A percentile compares a stretch with the other conserved stretches of the same genome.
Evolutionary conservation across 2,329 filamentous ascomycete species (phyloP).

Genomic region (Hypoxylon sp.): DNA sequence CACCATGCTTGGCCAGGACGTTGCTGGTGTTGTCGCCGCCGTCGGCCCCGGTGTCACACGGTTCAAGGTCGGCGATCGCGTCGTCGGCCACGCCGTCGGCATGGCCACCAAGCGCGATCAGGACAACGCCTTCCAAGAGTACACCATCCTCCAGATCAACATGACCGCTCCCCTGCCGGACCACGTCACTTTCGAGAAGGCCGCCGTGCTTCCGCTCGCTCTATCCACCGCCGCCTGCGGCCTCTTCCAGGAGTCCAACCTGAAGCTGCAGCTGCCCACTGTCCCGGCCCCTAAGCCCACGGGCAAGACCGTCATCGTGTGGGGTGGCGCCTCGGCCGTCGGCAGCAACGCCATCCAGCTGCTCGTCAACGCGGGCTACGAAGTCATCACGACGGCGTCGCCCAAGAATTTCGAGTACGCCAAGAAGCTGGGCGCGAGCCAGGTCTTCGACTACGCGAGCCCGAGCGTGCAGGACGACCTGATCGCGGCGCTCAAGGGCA

Average conservation of each 20-base stretch:
- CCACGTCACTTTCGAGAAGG: slow-evolving; percentile 47
- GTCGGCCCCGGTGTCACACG: slow-evolving; percentile 43
- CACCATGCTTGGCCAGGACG: slow-evolving; percentile 51
- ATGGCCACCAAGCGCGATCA: slow-evolving; percentile 38
- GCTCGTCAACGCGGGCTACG: slow-evolving; percentile 54
- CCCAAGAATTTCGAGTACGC: slow-evolving; percentile 45
- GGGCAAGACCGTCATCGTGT: slow-evolving; percentile 47
- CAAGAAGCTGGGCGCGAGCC: slow-evolving; percentile 41
- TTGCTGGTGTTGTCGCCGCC: slow-evolving; percentile 50
- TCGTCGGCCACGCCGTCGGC: slow-evolving; percentile 42
- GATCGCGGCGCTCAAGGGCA: slow-evolving; percentile 46
- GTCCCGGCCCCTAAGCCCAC: slow-evolving; percentile 38
- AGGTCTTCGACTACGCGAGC: slow-evolving; percentile 45
- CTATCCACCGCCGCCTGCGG: slow-evolving; percentile 48
- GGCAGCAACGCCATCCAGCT: slow-evolving; percentile 59
- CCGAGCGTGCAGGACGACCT: slow-evolving; percentile 46
- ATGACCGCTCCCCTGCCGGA: slow-evolving; percentile 47
- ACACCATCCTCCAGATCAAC: slow-evolving; percentile 44
- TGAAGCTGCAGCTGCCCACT: slow-evolving; percentile 45
- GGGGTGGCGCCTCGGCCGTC: slow-evolving; percentile 56
- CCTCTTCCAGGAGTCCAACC: slow-evolving; percentile 45
- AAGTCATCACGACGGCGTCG: slow-evolving; percentile 55
- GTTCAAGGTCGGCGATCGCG: slow-evolving; percentile 51
- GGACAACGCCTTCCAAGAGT: slow-evolving; percentile 50
- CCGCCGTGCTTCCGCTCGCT: slow-evolving; percentile 48